These are phyloP conservation scores for Alternaria hordeiaustralica DNA, from an alignment of 2,329 filamentous ascomycete genomes.

Conservation along the genomic window DNA sequence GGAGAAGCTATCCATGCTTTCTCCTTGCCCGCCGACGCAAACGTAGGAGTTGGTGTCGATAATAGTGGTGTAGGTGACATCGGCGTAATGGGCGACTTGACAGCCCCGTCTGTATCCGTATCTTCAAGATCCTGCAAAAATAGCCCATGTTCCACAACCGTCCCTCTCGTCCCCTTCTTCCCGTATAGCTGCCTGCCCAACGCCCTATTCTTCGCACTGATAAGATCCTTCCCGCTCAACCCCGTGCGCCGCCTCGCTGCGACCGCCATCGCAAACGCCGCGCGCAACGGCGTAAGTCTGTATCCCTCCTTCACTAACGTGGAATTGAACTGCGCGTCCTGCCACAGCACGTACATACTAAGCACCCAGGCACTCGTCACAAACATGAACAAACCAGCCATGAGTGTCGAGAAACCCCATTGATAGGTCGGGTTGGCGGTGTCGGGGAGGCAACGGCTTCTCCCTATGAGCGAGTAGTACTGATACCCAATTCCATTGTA, in stretches of 20 bases:
- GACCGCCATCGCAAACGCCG: conserved; percentile 35
- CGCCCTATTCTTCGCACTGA: conserved; percentile 20
- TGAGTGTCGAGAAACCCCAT: conserved; percentile 49
- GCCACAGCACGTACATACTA: conserved; percentile 46
- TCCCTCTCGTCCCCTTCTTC: conserved; percentile 9
- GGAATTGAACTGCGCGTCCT: conserved; percentile 40
- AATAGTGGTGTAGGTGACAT: background rate
- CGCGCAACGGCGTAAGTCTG: conserved; percentile 40
- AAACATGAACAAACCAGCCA: conserved; percentile 41
- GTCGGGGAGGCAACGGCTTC: conserved; percentile 37
- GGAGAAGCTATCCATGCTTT: background rate
- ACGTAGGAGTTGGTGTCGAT: background rate
- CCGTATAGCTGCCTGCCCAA: conserved; percentile 32
- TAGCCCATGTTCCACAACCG: conserved; percentile 18
- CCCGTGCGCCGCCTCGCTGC: conserved; percentile 34
- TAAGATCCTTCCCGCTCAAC: conserved; percentile 21
- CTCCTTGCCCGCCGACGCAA: background rate
- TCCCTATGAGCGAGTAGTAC: conserved; percentile 1
- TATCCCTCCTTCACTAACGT: conserved; percentile 35
- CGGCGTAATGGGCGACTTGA: background rate
- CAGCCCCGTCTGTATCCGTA: background rate
- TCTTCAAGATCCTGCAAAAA: conserved; percentile 15
- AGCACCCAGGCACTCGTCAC: conserved; percentile 39
- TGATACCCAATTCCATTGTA: conserved; percentile 24
- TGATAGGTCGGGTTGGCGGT: conserved; percentile 34